Evolutionary conservation across 129 eudicot species (phyloP).

Genomic region (Kitagawia praeruptora): DNA sequence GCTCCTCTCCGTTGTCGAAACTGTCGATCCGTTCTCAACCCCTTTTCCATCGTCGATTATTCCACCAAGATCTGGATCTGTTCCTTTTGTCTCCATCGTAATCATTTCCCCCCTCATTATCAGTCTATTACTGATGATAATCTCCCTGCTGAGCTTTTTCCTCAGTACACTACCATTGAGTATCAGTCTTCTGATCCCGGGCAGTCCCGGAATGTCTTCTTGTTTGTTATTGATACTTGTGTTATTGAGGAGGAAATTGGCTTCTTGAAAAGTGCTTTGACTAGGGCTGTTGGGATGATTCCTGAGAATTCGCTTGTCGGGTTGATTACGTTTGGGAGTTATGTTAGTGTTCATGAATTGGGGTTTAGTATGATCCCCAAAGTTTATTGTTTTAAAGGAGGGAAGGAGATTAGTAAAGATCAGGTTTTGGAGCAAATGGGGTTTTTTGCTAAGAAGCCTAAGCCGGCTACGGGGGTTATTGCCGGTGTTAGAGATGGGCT

Average conservation of each 20-base stretch:
- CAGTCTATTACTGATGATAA: conserved; percentile 66
- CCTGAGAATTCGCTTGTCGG: conserved; percentile 73
- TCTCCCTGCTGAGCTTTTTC: conserved; percentile 81
- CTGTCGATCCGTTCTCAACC: conserved; percentile 89
- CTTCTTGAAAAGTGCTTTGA: conserved; percentile 51
- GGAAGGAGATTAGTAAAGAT: conserved; percentile 74
- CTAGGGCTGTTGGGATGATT: conserved; percentile 58
- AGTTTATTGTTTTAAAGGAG: conserved; percentile 82
- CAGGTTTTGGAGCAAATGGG: conserved; percentile 91
- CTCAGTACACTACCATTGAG: conserved; percentile 74
- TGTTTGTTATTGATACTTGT: conserved; percentile 80
- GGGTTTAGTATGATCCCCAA: conserved; percentile 72
- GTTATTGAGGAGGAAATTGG: conserved; percentile 88
- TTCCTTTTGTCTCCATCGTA: conserved; percentile 74
- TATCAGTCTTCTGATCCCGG: conserved; percentile 33
- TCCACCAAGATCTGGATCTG: conserved; percentile 91
- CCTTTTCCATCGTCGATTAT: conserved; percentile 85
- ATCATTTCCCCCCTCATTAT: conserved; percentile 78
- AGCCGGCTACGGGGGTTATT: conserved; percentile 59
- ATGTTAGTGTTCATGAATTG: conserved; percentile 81
- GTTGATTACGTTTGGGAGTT: conserved; percentile 86
- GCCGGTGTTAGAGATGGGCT: conserved; percentile 91
- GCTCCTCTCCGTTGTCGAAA: conserved; percentile 82
- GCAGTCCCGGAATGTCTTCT: conserved; percentile 21
- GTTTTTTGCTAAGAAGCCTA: conserved; percentile 69